These are phyloP conservation scores for Globisporangium nagaii DNA, from an alignment of 352 stramenopile genomes.

Conservation along the genomic window DNA sequence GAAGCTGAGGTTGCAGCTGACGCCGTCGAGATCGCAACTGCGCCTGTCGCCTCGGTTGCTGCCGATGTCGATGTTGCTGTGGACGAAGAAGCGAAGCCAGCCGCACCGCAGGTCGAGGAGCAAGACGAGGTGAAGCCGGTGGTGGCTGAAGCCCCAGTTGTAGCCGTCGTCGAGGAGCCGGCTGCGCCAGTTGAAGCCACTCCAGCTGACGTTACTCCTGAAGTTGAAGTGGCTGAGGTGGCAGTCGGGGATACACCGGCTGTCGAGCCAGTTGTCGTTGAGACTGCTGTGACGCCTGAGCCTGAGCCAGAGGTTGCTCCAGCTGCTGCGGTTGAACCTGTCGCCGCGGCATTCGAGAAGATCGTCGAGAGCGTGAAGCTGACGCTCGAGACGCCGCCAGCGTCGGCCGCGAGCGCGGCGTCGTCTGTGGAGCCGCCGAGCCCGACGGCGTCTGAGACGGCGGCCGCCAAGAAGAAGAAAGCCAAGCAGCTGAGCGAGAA, in stretches of 20 bases:
- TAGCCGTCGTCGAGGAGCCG: background rate
- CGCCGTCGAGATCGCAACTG: background rate
- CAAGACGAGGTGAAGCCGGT: background rate
- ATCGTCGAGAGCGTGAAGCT: slow-evolving; percentile 14
- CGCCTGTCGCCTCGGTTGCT: too few relatives aligned
- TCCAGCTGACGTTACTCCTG: too few relatives aligned
- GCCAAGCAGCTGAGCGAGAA: slow-evolving; percentile 36
- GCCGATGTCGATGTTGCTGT: background rate
- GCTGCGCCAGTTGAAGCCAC: background rate
- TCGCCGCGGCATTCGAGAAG: slow-evolving; percentile 11
- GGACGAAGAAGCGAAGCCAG: background rate
- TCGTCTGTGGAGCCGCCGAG: background rate
- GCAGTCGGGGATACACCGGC: background rate
- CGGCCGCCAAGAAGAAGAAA: slow-evolving; percentile 7
- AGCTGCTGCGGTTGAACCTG: background rate
- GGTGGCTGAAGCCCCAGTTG: background rate
- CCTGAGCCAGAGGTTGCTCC: background rate
- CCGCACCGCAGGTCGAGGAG: too few relatives aligned
- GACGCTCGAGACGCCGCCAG: slow-evolving; percentile 1
- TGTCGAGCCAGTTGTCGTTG: background rate
- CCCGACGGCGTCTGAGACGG: slow-evolving; percentile 5
- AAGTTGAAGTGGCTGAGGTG: background rate
- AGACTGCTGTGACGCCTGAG: too few relatives aligned
- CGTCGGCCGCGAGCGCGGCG: background rate
- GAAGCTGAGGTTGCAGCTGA: background rate